Evolutionary conservation across 192 early-diverging fungal species (phyloP).

Genomic region (Allomyces javanicus): DNA sequence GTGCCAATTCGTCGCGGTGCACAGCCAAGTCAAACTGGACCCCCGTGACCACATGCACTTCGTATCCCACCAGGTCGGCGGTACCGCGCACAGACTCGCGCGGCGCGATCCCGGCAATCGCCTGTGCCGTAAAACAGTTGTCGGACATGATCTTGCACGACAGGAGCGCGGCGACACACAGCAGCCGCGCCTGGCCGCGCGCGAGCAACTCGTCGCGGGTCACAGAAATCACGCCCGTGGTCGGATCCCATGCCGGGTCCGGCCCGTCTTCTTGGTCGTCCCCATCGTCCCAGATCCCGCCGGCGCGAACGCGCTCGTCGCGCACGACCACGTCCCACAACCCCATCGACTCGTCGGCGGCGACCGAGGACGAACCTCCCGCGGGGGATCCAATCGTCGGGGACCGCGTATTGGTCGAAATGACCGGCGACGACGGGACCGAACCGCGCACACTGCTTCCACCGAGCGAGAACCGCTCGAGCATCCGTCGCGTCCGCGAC

Average conservation of each 20-base stretch:
- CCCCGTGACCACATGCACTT: not conserved
- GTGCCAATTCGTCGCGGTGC: not conserved
- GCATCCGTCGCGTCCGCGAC: not conserved
- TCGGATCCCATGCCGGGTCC: no score
- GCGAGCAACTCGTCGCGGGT: not conserved
- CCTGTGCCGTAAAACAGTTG: not conserved
- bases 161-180: not conserved
- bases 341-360: not conserved
- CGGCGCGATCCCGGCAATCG: not conserved
- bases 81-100: not conserved
- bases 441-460: no score
- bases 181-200: not conserved
- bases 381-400: no score
- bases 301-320: not conserved
- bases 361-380: no score
- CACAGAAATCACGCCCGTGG: no score
- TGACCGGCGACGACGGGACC: no score
- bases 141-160: not conserved
- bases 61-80: not conserved
- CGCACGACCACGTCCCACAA: not conserved
- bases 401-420: no score
- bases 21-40: not conserved
- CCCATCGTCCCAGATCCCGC: not conserved
- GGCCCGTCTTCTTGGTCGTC: no score
- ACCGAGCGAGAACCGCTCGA: not conserved